Evolutionary conservation across 192 early-diverging fungal genomes (phyloP).

Genomic region (Rhizophagus prolifer): DNA sequence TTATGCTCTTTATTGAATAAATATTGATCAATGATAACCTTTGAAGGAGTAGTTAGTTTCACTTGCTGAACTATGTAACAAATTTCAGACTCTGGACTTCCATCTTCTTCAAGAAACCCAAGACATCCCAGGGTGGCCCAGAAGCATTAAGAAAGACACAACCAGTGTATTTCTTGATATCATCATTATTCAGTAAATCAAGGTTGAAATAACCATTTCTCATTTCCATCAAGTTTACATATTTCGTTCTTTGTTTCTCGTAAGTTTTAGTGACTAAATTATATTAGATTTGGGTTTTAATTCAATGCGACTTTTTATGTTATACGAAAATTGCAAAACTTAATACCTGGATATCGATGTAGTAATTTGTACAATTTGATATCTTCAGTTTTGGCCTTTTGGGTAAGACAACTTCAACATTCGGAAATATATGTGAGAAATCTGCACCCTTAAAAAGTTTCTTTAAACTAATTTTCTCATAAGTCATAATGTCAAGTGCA

Average conservation of each 20-base stretch:
- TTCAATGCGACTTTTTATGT: not conserved
- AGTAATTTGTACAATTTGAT: constrained; percentile 13
- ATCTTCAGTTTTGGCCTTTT: not conserved
- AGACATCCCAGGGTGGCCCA: not conserved
- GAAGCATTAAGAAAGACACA: not conserved
- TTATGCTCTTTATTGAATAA: too few relatives aligned
- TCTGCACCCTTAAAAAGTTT: not conserved
- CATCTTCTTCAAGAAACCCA: not conserved
- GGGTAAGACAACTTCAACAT: constrained; percentile 11
- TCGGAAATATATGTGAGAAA: not conserved
- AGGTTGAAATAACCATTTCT: not conserved
- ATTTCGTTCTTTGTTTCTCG: not conserved
- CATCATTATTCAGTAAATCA: not conserved
- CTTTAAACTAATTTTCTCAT: not conserved
- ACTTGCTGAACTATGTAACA: too few relatives aligned
- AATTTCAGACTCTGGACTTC: not conserved
- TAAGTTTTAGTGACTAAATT: not conserved
- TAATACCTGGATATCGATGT: not conserved
- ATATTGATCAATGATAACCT: too few relatives aligned
- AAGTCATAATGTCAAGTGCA: too few relatives aligned
- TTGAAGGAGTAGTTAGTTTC: too few relatives aligned
- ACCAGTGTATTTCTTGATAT: not conserved
- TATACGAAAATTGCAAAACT: not conserved
- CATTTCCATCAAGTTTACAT: not conserved
- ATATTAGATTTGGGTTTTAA: not conserved